Base-by-base conservation (phyloP, 306 rosid genomes). In the Acacia crassicarpa region DNA sequence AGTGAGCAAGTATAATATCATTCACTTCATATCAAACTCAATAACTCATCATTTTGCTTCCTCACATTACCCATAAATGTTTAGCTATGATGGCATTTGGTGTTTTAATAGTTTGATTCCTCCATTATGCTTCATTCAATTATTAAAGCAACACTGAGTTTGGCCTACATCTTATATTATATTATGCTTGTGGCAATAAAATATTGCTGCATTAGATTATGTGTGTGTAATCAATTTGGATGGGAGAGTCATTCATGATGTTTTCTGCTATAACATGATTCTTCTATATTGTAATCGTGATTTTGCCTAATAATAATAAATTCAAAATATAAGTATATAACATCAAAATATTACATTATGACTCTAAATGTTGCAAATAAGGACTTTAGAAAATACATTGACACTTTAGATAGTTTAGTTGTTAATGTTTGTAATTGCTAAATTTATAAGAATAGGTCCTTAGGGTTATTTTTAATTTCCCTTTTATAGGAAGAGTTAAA, bases 41-140 rank as follows among this genome's bases (percentile, higher is more conserved):
- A 54, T 16, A 2, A 58, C 76, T 35, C 38, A 35, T 71, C 71
- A 76, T 49, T 75, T 61, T 80, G 66, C 66, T 62, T 80, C 78
- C 74, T 81, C 54, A 84, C 78, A 83, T 45, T 77, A 78, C 59
- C 85, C 65, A 74, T 0, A 25, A 78, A 35, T 38, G 27, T 27
- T 49, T 2, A 48, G 73, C 67, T 41, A 80, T 79, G 58, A 75
- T 75, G 82, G 6, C 46, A 4, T 49, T 59, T 82, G 63, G 49
- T 75, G 69, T 78, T 67, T 74, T 41, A 81, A 63, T 61, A 20
- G 44, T 10, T 32, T 13, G 68, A 76, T 75, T 79, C 62, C 73
- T 61, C 46, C 33, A 46, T 61, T 30, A 33, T 19, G 72, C 15
- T 74, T 30, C 35, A 51, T 6, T 40, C 12, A 48, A 78, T 74